phyloP scores from a whole-genome alignment of 1,284 basidiomycete species.

The Cutaneotrichosporon cutaneum region DNA sequence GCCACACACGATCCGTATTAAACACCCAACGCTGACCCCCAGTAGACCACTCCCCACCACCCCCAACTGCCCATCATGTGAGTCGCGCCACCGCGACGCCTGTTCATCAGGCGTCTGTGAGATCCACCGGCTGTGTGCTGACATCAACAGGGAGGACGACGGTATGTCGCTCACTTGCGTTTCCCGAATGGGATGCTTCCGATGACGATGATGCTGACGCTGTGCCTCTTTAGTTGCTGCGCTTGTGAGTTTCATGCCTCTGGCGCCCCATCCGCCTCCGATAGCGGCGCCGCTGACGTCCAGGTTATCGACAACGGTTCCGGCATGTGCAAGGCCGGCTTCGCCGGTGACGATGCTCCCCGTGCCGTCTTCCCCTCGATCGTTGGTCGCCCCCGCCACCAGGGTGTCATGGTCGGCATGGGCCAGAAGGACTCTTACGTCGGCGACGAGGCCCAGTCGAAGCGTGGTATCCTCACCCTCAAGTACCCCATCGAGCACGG shows the following conservation, averaged over 20 bases:
- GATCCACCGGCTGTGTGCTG: constrained; percentile 7
- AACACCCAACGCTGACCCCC: constrained; percentile 4
- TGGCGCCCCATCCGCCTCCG: not conserved
- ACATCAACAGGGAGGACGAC: constrained; percentile 47
- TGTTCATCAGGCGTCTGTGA: not conserved
- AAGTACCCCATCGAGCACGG: constrained; percentile 72
- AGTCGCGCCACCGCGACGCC: not conserved
- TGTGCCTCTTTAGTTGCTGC: constrained; percentile 40
- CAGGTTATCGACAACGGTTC: constrained; percentile 81
- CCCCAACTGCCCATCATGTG: constrained; percentile 11
- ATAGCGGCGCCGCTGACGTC: constrained; percentile 1
- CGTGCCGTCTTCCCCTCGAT: constrained; percentile 80
- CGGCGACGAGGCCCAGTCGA: constrained; percentile 90
- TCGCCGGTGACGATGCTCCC: constrained; percentile 72
- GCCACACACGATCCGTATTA: constrained; percentile 5
- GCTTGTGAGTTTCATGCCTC: constrained; percentile 31
- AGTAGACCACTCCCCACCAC: constrained; percentile 12
- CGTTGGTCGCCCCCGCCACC: constrained; percentile 87
- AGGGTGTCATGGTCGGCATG: constrained; percentile 90
- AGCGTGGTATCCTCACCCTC: constrained; percentile 91
- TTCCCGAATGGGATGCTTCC: not conserved
- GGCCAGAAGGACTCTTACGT: constrained; percentile 85
- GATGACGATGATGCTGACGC: constrained; percentile 5
- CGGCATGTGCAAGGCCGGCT: constrained; percentile 92
- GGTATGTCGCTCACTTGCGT: constrained; percentile 27